Evolutionary conservation across 2,329 filamentous ascomycete species (phyloP), one percentile per base, ranked within the genome.

Genomic region (Neobulgaria alba): DNA sequence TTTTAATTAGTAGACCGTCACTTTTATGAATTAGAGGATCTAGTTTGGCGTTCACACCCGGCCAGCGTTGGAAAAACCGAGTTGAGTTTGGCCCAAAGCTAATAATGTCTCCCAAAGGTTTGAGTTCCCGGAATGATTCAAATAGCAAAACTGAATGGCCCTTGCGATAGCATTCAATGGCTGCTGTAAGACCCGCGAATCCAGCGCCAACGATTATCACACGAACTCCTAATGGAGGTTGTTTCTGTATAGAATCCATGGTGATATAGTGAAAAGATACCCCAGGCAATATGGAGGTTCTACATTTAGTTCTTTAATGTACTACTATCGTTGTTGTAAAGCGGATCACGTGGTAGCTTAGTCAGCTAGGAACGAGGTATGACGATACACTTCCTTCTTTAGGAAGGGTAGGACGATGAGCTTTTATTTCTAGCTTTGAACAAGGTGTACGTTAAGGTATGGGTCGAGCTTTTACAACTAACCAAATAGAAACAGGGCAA

Each of bases 111-210:
- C 68, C 69, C 2, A 70, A 60, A 3, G 63, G 58, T 42, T 65
- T 63, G 29, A 68, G 62, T 44, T 62, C 61, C 1, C 63, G 56
- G 41, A 69, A 64, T 17, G 66, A 69, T 42, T 73, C 71, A 8
- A 75, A 60, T 16, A 73, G 59, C 3, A 61, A 57, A 43, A 63
- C 73, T 9, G 62, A 65, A 53, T 79, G 75, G 5, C 75, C 76
- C 57, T 79, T 75, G 15, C 73, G 67, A 35, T 69, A 61, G 51
- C 73, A 77, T 61, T 79, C 75, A 42, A 79, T 74, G 15, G 74
- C 72, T 9, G 74, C 73, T 7, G 75, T 75, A 21, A 79, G 62
- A 15, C 76, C 77, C 33, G 72, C 77, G 39, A 80, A 75, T 5
- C 76, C 76, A 49, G 65, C 67, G 10, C 72, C 72, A 4, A 75